Evolutionary conservation across 163 green algal genomes (phyloP).

Genomic region (Scenedesmus sp.): DNA sequence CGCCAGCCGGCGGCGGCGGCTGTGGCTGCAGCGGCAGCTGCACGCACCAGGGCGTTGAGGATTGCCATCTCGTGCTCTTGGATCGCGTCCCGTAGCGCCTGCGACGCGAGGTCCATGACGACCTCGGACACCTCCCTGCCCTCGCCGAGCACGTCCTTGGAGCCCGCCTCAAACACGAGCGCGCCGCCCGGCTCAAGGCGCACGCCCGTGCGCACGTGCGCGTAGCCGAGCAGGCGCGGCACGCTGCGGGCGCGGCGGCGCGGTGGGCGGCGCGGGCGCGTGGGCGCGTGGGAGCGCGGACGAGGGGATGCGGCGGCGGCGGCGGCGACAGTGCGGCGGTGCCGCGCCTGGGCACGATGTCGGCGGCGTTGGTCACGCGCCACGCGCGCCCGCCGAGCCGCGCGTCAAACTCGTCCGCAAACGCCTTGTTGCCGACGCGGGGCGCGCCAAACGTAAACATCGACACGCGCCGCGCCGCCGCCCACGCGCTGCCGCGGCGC

Average conservation of each 20-base stretch:
- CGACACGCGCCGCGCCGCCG: conserved; percentile 22
- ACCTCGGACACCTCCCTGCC: conserved; percentile 39
- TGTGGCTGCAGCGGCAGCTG: too few relatives aligned
- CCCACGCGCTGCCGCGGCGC: too few relatives aligned
- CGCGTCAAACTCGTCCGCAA: conserved; percentile 69
- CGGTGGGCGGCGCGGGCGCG: not conserved
- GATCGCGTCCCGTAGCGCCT: conserved; percentile 51
- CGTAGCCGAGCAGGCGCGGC: conserved; percentile 72
- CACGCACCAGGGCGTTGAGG: conserved; percentile 45
- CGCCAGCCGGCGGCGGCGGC: too few relatives aligned
- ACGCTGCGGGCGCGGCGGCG: conserved; percentile 41
- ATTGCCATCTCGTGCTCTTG: conserved; percentile 57
- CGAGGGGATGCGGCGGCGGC: too few relatives aligned
- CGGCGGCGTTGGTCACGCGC: conserved; percentile 73
- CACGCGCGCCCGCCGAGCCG: conserved; percentile 66
- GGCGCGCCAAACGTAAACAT: conserved; percentile 84
- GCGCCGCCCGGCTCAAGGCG: conserved; percentile 18
- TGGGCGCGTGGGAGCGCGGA: too few relatives aligned
- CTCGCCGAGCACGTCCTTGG: conserved; percentile 45
- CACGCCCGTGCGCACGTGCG: conserved; percentile 63
- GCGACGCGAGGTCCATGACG: conserved; percentile 21
- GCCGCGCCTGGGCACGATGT: conserved; percentile 62
- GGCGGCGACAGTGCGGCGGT: too few relatives aligned
- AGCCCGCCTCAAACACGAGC: conserved; percentile 43
- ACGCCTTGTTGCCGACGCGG: conserved; percentile 77